phyloP scores from a whole-genome alignment of 2,329 filamentous ascomycete species.

The Penicillium italicum region DNA sequence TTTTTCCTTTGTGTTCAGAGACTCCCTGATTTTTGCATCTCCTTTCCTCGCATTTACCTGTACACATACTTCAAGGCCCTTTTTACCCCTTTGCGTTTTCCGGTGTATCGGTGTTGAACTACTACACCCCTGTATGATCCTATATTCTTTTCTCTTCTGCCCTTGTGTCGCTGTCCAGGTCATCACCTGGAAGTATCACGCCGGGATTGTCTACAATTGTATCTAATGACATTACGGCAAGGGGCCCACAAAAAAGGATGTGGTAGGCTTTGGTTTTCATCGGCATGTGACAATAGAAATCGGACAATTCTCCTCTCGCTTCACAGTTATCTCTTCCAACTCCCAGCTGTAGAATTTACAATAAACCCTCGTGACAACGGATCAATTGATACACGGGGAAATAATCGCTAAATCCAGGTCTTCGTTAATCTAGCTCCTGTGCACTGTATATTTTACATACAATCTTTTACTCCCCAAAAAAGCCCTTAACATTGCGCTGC shows the following conservation, averaged over 20 bases:
- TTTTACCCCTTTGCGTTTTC: conserved; percentile 29
- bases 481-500: too few relatives aligned
- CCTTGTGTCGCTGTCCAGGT: conserved; percentile 26
- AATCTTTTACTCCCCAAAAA: too few relatives aligned
- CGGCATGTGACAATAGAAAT: conserved; percentile 40
- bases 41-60: conserved; percentile 33
- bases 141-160: conserved; percentile 20
- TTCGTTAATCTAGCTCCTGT: too few relatives aligned
- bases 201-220: conserved; percentile 36
- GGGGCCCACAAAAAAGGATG: conserved; percentile 35
- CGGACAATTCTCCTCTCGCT: conserved; percentile 43
- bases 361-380: too few relatives aligned
- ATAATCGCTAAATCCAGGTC: too few relatives aligned
- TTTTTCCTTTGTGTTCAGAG: conserved; percentile 25
- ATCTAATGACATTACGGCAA: conserved; percentile 42
- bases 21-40: conserved; percentile 24
- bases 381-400: too few relatives aligned
- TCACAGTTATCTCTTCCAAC: conserved; percentile 7
- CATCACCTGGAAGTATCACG: conserved; percentile 20
- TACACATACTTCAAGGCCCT: conserved; percentile 36
- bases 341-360: background rate
- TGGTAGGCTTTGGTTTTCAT: conserved; percentile 29
- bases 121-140: conserved; percentile 24
- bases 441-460: too few relatives aligned
- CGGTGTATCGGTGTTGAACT: conserved; percentile 38